These are phyloP conservation scores for Azolla pinnata DNA, from an alignment of 75 land plant species.

Conservation along the genomic window DNA sequence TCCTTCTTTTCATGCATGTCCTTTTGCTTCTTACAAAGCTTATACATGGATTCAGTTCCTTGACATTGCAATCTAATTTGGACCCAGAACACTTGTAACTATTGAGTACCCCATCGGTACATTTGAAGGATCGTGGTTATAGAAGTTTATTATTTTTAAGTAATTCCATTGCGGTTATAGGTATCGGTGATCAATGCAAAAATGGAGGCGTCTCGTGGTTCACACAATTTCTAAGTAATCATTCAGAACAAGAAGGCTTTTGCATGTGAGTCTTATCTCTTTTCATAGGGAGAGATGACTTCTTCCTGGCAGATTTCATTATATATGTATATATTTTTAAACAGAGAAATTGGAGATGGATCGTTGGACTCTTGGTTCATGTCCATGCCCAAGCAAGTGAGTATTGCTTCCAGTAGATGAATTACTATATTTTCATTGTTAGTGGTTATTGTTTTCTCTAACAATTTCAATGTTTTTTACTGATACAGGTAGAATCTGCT, in stretches of 20 bases:
- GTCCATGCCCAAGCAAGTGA: slow-evolving; percentile 71
- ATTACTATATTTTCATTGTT: slow-evolving; percentile 6
- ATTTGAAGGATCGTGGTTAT: no score
- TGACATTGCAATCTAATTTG: no score
- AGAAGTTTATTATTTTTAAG: no score
- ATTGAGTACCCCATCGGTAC: no score
- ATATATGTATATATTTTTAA: slow-evolving; percentile 2
- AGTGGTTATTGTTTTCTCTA: not conserved
- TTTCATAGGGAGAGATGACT: not conserved
- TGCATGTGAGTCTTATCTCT: slow-evolving; percentile 52
- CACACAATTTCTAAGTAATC: slow-evolving; percentile 56
- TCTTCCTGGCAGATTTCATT: not conserved
- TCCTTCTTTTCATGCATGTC: no score
- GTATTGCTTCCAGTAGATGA: not conserved
- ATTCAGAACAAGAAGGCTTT: slow-evolving; percentile 55
- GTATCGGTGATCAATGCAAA: slow-evolving; percentile 71
- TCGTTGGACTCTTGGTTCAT: slow-evolving; percentile 68
- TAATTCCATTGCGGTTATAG: no score
- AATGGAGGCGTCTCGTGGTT: slow-evolving; percentile 43
- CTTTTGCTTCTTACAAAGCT: no score
- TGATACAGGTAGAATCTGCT: slow-evolving; percentile 35
- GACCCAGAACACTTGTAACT: no score
- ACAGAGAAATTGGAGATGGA: slow-evolving; percentile 88
- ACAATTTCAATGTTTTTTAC: slow-evolving; percentile 9
- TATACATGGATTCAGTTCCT: no score